Base-by-base conservation (phyloP, 2,329 filamentous ascomycete genomes). In the Fusarium sp. region DNA sequence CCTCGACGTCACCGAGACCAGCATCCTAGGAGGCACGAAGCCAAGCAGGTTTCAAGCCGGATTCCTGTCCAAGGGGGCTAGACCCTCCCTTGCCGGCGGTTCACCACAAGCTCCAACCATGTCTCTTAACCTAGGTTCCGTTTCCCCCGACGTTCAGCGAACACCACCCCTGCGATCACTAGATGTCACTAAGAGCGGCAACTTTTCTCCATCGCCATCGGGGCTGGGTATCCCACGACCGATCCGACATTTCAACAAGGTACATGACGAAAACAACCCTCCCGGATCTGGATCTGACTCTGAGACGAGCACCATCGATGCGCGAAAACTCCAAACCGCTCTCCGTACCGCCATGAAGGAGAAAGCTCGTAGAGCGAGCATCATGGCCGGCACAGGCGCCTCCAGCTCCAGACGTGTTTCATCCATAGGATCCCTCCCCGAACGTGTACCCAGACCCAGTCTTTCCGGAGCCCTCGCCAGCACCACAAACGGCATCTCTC, bases 11-110 rank as follows among this genome's bases (percentile, higher is more conserved):
- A 82, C 83, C 1, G 84, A 86, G 45, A 73, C 78, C 16, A 79
- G 62, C 18, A 78, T 70, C 47, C 66, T 71, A 47, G 58, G 66
- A 25, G 62, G 75, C 18, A 73, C 80, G 34, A 92, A 92, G 74
- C 88, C 88, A 53, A 92, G 88, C 80, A 88, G 95, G 45, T 98
- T 98, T 82, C 93, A 97, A 74, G 87, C 94, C 4, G 95, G 95
- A 8, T 97, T 97, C 79, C 82, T 98, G 25, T 90, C 92, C 82
- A 87, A 87, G 77, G 75, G 74, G 38, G 72, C 80, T 43, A 80
- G 82, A 45, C 75, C 78, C 4, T 82, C 84, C 3, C 75, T 81
- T 40, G 80, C 80, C 43, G 83, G 86, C 47, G 90, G 87, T 54
- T 94, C 92, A 7, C 85, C 87, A 16, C 81, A 82, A 16, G 82